Evolutionary conservation across 371 early-diverging fungal species (phyloP).

Genomic region (Circinella umbellata): DNA sequence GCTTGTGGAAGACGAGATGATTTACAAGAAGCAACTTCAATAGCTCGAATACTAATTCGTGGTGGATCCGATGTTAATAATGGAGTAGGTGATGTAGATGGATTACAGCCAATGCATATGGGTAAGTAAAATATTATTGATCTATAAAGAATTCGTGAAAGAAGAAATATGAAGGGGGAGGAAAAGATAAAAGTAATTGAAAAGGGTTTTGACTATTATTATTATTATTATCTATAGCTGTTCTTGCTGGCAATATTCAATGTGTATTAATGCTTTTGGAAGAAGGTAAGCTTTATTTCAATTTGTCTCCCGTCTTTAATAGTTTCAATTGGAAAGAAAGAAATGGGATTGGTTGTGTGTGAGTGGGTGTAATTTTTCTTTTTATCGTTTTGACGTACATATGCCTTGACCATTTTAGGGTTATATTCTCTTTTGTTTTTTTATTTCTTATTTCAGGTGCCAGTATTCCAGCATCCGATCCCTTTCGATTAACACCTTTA

Average conservation of each 20-base stretch:
- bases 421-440: slow-evolving; percentile 11
- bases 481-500: slow-evolving; percentile 52
- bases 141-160: not conserved
- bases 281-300: slow-evolving; percentile 35
- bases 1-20: slow-evolving; percentile 50
- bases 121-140: slow-evolving; percentile 27
- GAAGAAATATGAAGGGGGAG: not conserved
- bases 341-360: not conserved
- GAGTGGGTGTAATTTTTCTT: not conserved
- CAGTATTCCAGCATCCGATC: slow-evolving; percentile 50
- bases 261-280: slow-evolving; percentile 51
- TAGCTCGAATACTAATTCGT: slow-evolving; percentile 41
- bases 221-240: slow-evolving; percentile 33
- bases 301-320: not conserved
- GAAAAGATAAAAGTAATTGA: not conserved
- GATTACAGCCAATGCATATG: slow-evolving; percentile 52
- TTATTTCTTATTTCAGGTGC: slow-evolving; percentile 29
- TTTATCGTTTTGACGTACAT: slow-evolving; percentile 17
- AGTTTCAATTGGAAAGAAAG: too few species aligned
- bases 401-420: slow-evolving; percentile 19
- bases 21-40: slow-evolving; percentile 32
- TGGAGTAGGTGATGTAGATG: slow-evolving; percentile 54
- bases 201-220: not conserved
- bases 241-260: slow-evolving; percentile 48
- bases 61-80: slow-evolving; percentile 54